Evolutionary conservation across 2,329 filamentous ascomycete genomes (phyloP).

Genomic region (Neonectria punicea): DNA sequence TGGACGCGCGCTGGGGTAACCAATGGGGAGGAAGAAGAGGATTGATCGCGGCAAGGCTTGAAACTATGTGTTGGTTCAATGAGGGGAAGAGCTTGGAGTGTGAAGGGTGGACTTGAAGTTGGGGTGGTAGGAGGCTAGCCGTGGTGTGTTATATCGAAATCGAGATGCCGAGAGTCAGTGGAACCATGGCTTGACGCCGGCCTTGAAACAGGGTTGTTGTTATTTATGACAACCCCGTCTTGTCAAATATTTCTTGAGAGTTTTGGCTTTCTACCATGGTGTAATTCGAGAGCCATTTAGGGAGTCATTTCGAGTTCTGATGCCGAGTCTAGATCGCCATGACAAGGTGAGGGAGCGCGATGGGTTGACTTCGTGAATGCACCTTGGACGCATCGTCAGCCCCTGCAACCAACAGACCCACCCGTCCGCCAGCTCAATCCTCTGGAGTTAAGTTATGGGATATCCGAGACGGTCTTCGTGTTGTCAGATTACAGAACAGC

Average conservation of each 20-base stretch:
- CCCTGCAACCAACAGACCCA: background rate
- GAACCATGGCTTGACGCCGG: background rate
- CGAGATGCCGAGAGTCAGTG: background rate
- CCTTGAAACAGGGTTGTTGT: background rate
- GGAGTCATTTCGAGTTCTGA: background rate
- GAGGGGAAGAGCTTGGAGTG: background rate
- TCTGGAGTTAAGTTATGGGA: background rate
- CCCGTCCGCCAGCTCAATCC: background rate
- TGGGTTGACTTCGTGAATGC: background rate
- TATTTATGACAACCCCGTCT: background rate
- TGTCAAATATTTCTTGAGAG: background rate
- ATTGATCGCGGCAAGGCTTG: background rate
- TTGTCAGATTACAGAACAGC: background rate
- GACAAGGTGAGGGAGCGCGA: background rate
- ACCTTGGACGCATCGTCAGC: background rate
- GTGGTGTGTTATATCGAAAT: background rate
- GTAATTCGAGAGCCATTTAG: background rate
- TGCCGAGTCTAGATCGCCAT: background rate
- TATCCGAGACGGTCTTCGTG: background rate
- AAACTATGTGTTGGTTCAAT: background rate
- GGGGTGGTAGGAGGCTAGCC: background rate
- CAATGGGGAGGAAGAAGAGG: background rate
- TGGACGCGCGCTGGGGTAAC: background rate
- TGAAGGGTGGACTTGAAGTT: background rate
- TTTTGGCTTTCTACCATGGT: background rate